These are phyloP conservation scores for Cryptococcus wingfieldii DNA, from an alignment of 1,284 basidiomycete species.

Conservation along the genomic window DNA sequence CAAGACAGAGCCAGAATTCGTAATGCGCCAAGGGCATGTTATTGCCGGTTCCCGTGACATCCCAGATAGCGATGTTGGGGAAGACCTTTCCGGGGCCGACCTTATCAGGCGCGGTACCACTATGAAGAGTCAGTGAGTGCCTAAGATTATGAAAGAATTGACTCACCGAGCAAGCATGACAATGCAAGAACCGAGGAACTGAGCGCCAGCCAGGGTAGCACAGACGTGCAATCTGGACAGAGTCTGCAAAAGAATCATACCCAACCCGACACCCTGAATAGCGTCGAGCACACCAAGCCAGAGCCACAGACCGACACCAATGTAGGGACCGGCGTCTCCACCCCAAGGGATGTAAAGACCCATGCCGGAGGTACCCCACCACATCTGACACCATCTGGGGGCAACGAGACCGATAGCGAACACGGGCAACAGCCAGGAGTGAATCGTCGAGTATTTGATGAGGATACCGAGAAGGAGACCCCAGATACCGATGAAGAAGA, in stretches of 20 bases:
- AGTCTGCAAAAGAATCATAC: constrained; percentile 90
- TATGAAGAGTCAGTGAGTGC: constrained; percentile 7
- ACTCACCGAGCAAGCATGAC: constrained; percentile 48
- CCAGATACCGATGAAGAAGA: constrained; percentile 85
- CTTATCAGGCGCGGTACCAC: constrained; percentile 47
- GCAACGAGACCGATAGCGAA: constrained; percentile 89
- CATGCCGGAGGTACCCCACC: constrained; percentile 50
- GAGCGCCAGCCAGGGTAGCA: constrained; percentile 80
- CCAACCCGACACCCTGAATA: constrained; percentile 84
- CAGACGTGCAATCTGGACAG: constrained; percentile 87
- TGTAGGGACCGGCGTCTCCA: constrained; percentile 73
- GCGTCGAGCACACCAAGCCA: constrained; percentile 92
- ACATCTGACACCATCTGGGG: constrained; percentile 81
- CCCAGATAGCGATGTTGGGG: constrained; percentile 85
- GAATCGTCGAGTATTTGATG: constrained; percentile 79
- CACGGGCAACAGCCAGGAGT: constrained; percentile 87
- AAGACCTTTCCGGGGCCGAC: constrained; percentile 81
- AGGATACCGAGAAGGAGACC: constrained; percentile 66
- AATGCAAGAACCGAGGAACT: constrained; percentile 52
- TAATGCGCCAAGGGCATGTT: constrained; percentile 46
- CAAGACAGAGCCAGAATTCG: constrained; percentile 80
- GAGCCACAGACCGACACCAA: constrained; percentile 80
- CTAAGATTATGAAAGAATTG: background rate
- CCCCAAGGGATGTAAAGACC: constrained; percentile 84
- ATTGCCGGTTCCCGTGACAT: constrained; percentile 55